These are phyloP conservation scores for Periconia sp. DNA, from an alignment of 2,329 filamentous ascomycete species.

Conservation along the genomic window DNA sequence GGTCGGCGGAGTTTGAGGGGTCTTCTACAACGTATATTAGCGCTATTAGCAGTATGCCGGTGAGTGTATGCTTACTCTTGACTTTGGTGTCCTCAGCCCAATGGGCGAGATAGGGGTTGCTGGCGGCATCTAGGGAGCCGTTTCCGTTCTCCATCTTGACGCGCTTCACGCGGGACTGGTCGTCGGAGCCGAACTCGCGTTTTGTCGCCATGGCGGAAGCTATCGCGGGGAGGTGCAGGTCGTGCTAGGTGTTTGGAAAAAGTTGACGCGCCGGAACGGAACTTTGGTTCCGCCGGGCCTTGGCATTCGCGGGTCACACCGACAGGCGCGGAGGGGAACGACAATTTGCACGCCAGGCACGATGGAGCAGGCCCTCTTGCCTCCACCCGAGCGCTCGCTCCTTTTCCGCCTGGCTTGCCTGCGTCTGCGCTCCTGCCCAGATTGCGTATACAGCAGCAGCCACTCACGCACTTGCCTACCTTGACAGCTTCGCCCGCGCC, in stretches of 20 bases:
- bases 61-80: slow-evolving; percentile 27
- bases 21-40: slow-evolving; percentile 15
- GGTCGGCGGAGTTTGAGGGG: slow-evolving; percentile 36
- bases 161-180: slow-evolving; percentile 60
- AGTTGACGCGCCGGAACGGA: slow-evolving; percentile 3
- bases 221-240: slow-evolving; percentile 6
- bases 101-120: slow-evolving; percentile 92
- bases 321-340: slow-evolving; percentile 17
- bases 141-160: slow-evolving; percentile 47
- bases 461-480: background rate
- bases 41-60: background rate
- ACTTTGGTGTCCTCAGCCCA: slow-evolving; percentile 67
- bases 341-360: slow-evolving; percentile 17
- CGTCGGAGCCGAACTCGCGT: slow-evolving; percentile 57
- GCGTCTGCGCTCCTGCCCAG: slow-evolving; percentile 9
- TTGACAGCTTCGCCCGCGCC: background rate
- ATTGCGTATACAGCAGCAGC: slow-evolving; percentile 5
- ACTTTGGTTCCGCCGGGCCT: slow-evolving; percentile 15
- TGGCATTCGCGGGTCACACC: slow-evolving; percentile 7
- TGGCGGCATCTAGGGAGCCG: slow-evolving; percentile 56
- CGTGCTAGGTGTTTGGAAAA: slow-evolving; percentile 3
- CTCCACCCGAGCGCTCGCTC: background rate
- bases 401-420: too few relatives aligned
- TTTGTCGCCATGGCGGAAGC: slow-evolving; percentile 59
- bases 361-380: slow-evolving; percentile 10